A percentile compares a stretch with the other conserved stretches of the same genome.
Evolutionary conservation across 2,329 filamentous ascomycete genomes (phyloP).

Genomic region (Westerdykella aurantiaca): DNA sequence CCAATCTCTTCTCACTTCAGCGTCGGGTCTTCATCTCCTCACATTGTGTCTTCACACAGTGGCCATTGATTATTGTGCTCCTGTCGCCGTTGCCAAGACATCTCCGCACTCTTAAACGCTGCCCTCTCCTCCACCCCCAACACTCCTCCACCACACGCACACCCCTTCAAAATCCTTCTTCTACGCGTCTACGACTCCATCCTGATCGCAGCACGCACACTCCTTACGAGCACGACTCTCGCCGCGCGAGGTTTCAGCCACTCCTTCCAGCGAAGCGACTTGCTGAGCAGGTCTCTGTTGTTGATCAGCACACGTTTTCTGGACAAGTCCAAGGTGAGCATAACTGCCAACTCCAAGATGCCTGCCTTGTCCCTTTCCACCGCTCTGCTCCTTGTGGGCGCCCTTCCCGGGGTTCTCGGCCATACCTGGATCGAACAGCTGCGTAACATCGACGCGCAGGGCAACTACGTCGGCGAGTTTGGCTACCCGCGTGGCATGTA

Average conservation of each 20-base stretch:
- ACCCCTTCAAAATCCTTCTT: neutral
- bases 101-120: slow-evolving; percentile 8
- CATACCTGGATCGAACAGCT: slow-evolving; percentile 84
- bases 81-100: slow-evolving; percentile 11
- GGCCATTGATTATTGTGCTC: slow-evolving; percentile 16
- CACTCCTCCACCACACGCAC: neutral
- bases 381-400: too few species aligned
- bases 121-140: slow-evolving; percentile 2
- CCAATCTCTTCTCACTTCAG: slow-evolving; percentile 1
- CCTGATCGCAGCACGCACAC: neutral
- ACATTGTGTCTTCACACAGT: slow-evolving; percentile 5
- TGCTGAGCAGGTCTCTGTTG: neutral
- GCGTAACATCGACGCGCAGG: slow-evolving; percentile 64
- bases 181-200: neutral
- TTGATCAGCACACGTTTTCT: too few species aligned
- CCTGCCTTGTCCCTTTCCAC: too few species aligned
- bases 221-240: neutral
- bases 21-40: too few species aligned
- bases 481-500: slow-evolving; percentile 73
- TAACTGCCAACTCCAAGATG: too few species aligned
- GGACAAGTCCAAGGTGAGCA: too few species aligned
- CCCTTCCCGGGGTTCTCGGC: slow-evolving; percentile 15
- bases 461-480: slow-evolving; percentile 61
- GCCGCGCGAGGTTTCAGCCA: neutral
- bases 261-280: neutral